These are phyloP conservation scores for Heracleum sosnowskyi DNA, from an alignment of 129 eudicot genomes.

Conservation along the genomic window DNA sequence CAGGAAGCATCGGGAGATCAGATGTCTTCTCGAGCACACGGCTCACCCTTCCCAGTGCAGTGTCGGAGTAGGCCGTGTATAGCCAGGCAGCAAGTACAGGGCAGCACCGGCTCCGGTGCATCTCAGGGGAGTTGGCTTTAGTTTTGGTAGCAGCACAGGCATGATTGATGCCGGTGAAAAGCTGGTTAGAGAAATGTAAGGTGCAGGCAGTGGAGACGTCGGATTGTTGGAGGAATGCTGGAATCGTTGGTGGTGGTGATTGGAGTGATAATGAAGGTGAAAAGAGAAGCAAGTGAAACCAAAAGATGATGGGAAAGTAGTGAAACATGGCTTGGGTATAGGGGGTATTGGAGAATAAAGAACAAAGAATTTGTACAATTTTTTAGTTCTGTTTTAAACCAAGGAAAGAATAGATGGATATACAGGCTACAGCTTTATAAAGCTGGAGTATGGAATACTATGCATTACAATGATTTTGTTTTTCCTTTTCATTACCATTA, in stretches of 20 bases:
- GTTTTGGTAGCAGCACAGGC: slow-evolving; percentile 34
- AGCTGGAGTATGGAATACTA: background rate
- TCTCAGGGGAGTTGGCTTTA: slow-evolving; percentile 26
- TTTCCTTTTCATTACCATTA: background rate
- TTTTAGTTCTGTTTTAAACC: background rate
- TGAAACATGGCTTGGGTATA: background rate
- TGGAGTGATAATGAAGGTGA: background rate
- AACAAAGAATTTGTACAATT: background rate
- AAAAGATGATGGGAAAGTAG: slow-evolving; percentile 4
- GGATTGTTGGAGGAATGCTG: slow-evolving; percentile 81
- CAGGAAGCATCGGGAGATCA: slow-evolving; percentile 74
- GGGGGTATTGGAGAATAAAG: background rate
- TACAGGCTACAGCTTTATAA: background rate
- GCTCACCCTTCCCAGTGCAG: slow-evolving; percentile 34
- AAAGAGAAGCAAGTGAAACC: background rate
- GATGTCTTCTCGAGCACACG: slow-evolving; percentile 31
- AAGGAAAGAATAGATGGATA: background rate
- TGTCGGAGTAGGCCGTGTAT: slow-evolving; percentile 65
- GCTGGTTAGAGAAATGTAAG: slow-evolving; percentile 51
- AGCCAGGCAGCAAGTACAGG: slow-evolving; percentile 89
- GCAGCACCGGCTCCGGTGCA: slow-evolving; percentile 64
- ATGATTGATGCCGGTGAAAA: slow-evolving; percentile 48
- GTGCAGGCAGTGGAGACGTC: slow-evolving; percentile 45
- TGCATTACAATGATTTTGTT: background rate
- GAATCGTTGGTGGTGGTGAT: slow-evolving; percentile 52